phyloP scores from a whole-genome alignment of 805 yeast genomes.

The Pichia paraexigua region DNA sequence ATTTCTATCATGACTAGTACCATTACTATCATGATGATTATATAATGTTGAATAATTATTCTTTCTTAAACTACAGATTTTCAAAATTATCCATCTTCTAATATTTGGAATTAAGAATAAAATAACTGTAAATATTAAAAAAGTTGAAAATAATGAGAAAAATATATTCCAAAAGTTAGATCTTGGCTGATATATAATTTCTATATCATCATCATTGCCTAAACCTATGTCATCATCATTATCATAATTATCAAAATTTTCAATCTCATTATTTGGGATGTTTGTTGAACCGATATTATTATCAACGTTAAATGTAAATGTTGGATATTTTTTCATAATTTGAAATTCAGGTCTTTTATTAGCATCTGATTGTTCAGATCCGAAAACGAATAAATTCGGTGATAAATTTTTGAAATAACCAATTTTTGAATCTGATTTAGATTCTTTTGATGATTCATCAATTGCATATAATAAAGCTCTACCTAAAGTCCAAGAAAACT shows the following conservation, averaged over 20 bases:
- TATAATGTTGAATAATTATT: neutral
- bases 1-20: neutral
- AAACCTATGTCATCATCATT: constrained; percentile 4
- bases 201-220: constrained; percentile 1
- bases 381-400: constrained; percentile 39
- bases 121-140: neutral
- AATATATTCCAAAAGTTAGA: neutral
- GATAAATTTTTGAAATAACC: constrained; percentile 46
- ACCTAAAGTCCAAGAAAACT: constrained; percentile 93
- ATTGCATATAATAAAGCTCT: constrained; percentile 54
- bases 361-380: constrained; percentile 43
- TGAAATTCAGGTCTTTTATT: constrained; percentile 36
- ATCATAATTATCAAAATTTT: neutral
- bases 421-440: constrained; percentile 15
- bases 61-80: neutral
- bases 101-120: neutral
- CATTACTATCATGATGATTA: neutral
- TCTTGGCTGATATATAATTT: neutral
- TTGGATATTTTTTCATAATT: constrained; percentile 14
- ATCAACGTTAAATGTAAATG: constrained; percentile 2
- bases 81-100: neutral
- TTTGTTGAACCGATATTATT: neutral
- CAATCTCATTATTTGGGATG: neutral
- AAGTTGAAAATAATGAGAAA: neutral
- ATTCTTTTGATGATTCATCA: constrained; percentile 34